Evolutionary conservation across 140 eudicot genomes (phyloP), one percentile per base, ranked within the genome.

Genomic region (Senecio squalidus): DNA sequence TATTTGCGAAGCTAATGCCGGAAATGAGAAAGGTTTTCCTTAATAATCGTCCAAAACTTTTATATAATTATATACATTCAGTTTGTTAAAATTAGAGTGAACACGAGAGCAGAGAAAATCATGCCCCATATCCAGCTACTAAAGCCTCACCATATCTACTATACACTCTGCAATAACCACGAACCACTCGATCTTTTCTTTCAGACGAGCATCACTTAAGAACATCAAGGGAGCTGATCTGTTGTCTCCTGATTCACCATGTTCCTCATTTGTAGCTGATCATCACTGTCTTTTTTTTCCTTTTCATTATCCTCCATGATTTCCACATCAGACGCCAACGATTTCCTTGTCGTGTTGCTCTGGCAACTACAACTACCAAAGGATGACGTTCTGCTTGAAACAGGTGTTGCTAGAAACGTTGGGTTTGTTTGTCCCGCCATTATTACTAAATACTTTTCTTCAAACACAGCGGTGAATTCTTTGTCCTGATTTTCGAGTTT

Each of bases 381-480:
- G 15, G 93, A 84, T 0, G 82, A 76, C 1, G 71, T 69, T 61
- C 77, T 61, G 39, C 89, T 84, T 1, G 79, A 72, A 71, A 78
- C 66, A 1, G 87, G 85, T 5, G 88, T 86, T 0, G 93, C 93
- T 31, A 86, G 28, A 69, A 77, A 86, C 21, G 88, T 82, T 2
- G 95, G 88, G 22, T 72, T 71, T 6, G 38, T 75, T 20, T 86
- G 76, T 38, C 95, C 95, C 1, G 92, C 92, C 95, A 86, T 82
- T 4, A 86, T 86, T 0, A 86, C 95, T 21, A 86, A 43, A 66
- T 73, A 70, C 69, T 80, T 86, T 60, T 82, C 92, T 47, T 86
- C 92, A 22, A 67, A 77, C 22, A 54, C 71, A n/a, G 70, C 78
- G 17, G 72, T 16, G 24, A 4, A 1, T 1, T 58, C 72, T 68